Evolutionary conservation across 192 early-diverging fungal species (phyloP).

Genomic region (Rhizophagus sp.): DNA sequence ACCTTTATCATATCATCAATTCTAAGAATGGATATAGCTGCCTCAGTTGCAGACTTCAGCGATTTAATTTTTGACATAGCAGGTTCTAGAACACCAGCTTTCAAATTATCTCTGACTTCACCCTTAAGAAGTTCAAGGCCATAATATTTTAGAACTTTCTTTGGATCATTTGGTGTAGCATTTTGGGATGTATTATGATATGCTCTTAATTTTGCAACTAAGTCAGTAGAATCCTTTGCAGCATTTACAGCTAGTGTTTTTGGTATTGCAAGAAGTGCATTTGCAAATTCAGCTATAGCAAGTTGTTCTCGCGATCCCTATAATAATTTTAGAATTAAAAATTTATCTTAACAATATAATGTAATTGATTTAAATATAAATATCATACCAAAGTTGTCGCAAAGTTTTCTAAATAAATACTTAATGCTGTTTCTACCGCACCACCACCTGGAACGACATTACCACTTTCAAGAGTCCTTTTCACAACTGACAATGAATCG

Average conservation of each 20-base stretch:
- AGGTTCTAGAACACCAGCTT: constrained; percentile 94
- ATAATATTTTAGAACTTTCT: constrained; percentile 79
- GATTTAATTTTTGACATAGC: constrained; percentile 98
- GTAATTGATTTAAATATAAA: constrained; percentile 5
- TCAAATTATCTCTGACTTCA: constrained; percentile 87
- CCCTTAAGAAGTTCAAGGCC: constrained; percentile 96
- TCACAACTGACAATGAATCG: constrained; percentile 93
- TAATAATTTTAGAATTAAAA: not conserved
- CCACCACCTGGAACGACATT: constrained; percentile 98
- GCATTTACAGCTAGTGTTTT: constrained; percentile 98
- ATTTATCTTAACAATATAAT: not conserved
- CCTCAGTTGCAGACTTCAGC: constrained; percentile 97
- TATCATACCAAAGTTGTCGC: constrained; percentile 82
- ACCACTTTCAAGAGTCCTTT: constrained; percentile 94
- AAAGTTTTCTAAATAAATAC: constrained; percentile 98
- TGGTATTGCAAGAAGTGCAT: constrained; percentile 91
- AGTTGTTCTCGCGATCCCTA: constrained; percentile 96
- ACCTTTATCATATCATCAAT: constrained; percentile 93
- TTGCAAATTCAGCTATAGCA: constrained; percentile 97
- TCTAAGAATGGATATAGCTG: constrained; percentile 94
- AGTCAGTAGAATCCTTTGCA: constrained; percentile 96
- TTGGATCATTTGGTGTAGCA: constrained; percentile 65
- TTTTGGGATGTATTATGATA: constrained; percentile 93
- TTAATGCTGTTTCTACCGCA: constrained; percentile 91
- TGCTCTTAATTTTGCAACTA: constrained; percentile 94